These are phyloP conservation scores for Plasmodium gonderi DNA, from an alignment of 169 alveolate species.

Conservation along the genomic window DNA sequence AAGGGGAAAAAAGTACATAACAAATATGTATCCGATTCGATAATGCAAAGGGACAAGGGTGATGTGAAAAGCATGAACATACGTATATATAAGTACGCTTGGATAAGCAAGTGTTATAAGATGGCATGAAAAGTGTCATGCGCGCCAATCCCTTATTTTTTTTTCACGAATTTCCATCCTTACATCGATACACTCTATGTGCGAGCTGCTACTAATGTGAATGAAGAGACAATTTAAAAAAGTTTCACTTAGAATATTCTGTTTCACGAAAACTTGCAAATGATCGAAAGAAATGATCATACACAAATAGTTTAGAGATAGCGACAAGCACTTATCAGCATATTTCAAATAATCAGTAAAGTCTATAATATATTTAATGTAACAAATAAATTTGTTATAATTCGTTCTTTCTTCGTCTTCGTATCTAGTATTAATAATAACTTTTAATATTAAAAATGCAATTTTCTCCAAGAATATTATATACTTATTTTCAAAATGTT, in stretches of 20 bases:
- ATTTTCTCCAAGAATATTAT: slow-evolving; percentile 58
- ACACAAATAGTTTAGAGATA: slow-evolving; percentile 29
- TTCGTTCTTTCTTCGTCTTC: slow-evolving; percentile 40
- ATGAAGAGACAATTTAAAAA: slow-evolving; percentile 31
- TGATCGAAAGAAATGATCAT: slow-evolving; percentile 45
- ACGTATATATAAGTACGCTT: background rate
- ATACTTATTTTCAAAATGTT: slow-evolving; percentile 51
- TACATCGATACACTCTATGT: slow-evolving; percentile 66
- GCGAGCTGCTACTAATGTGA: slow-evolving; percentile 46
- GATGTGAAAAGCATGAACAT: background rate
- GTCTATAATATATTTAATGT: slow-evolving; percentile 34
- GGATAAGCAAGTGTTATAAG: background rate
- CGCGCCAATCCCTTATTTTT: background rate
- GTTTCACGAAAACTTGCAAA: slow-evolving; percentile 49
- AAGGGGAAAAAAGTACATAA: background rate
- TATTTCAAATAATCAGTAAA: slow-evolving; percentile 46
- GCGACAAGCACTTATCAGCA: slow-evolving; percentile 52
- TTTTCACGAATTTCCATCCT: background rate
- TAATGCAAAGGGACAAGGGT: background rate
- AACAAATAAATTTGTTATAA: slow-evolving; percentile 8
- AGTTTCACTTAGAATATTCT: slow-evolving; percentile 41
- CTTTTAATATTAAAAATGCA: slow-evolving; percentile 41
- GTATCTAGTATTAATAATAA: slow-evolving; percentile 44
- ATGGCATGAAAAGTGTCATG: background rate
- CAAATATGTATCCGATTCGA: background rate